Base-by-base conservation (phyloP, 768 basidiomycete species). In the Boletus vermiculosoides region DNA sequence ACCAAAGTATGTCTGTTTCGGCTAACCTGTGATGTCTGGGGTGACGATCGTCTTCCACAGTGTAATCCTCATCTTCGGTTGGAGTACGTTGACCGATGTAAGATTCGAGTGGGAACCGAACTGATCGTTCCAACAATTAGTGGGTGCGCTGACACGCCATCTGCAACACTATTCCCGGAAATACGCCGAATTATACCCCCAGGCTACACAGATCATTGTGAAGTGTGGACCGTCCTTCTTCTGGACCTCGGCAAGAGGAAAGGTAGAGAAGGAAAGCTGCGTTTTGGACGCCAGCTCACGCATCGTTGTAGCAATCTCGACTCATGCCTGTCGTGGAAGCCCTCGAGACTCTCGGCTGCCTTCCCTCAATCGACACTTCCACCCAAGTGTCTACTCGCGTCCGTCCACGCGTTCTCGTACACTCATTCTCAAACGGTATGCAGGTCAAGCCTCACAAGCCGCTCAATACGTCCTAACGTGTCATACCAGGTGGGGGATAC, bases 341-440 rank as follows among this genome's bases (percentile, higher is more conserved):
- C 15, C 64, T 70, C 1, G 52, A 70, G 8, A 23, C 31, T n/a
- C 63, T 72, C 6, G 63, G 61, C 10, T 70, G 68, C 41, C 41
- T 72, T 36, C 54, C 63, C 5, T 40, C 59, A 1, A 22, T 10
- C 4, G 23, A 44, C 7, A 33, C 23, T 12, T 2, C 55, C 10
- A n/a, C 18, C 23, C 45, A 50, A 2, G 47, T 16, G 5, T n/a
- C 41, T 28, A n/a, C 42, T 42, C 39, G 51, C 13, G 34, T 33
- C 13, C 60, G 54, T 36, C 60, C 68, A 44, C 67, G 67, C 16
- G 23, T 70, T 18, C 66, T 72, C 10, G 41, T 67, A 12, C 68
- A 70, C 41, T 67, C 59, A 1, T 72, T 72, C 54, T 72, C 70
- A 36, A 70, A 72, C 34, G 69, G 70, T 72, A 53, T 5, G 41